Percentiles rank a stretch among this genome's conserved stretches.
These are phyloP conservation scores for Brachypodium distachyon DNA, from an alignment of 202 grass and related monocot species.

Conservation along the genomic window DNA sequence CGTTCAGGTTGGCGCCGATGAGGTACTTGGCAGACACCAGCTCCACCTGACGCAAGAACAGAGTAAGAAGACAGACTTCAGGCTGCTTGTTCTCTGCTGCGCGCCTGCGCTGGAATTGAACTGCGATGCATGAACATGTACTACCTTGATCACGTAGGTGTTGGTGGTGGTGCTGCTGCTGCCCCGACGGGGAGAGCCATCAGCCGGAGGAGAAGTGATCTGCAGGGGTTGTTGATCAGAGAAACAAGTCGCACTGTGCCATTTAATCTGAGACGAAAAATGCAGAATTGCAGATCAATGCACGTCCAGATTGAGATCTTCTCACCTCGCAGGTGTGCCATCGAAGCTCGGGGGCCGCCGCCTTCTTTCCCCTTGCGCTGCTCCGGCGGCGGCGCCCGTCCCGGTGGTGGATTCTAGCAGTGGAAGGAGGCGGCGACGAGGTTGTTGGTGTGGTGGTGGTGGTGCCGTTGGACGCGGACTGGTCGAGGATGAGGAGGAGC, in stretches of 20 bases:
- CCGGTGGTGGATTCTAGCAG: neutral
- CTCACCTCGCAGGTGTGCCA: neutral
- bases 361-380: neutral
- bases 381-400: neutral
- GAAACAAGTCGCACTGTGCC: neutral
- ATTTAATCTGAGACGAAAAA: neutral
- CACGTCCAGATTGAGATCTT: neutral
- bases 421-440: neutral
- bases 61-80: neutral
- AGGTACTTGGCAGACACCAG: constrained; percentile 91
- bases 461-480: neutral
- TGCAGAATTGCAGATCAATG: neutral
- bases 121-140: neutral
- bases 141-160: constrained; percentile 52
- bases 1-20: constrained; percentile 91
- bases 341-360: neutral
- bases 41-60: constrained; percentile 54
- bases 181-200: neutral
- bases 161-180: neutral
- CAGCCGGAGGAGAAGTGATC: neutral
- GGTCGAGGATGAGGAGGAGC: constrained; percentile 32
- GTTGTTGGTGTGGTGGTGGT: too few relatives aligned
- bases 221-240: neutral
- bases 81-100: neutral
- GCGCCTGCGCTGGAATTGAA: neutral